A percentile compares a stretch with the other conserved stretches of the same genome.
phyloP scores from a whole-genome alignment of 2,329 filamentous ascomycete species.

The Leptographium radiaticola region DNA sequence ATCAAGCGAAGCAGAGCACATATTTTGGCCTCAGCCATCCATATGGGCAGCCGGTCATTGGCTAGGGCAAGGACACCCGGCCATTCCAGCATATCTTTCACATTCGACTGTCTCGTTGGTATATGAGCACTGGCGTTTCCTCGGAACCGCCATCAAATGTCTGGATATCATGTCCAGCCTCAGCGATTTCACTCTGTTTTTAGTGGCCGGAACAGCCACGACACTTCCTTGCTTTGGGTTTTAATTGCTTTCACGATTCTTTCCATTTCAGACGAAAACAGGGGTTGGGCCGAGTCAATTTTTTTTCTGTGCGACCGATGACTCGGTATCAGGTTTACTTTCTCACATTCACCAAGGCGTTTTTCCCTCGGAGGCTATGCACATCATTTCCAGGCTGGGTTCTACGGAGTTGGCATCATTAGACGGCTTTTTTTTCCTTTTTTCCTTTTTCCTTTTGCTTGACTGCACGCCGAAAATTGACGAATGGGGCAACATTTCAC shows the following conservation, averaged over 20 bases:
- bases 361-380: constrained; percentile 8
- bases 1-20: constrained; percentile 27
- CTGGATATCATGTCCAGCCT: too few relatives aligned
- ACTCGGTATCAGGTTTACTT: not conserved
- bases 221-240: not conserved
- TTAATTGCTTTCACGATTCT: not conserved
- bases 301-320: not conserved
- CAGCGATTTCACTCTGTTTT: too few relatives aligned
- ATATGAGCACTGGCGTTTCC: too few relatives aligned
- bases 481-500: constrained; percentile 4
- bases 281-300: not conserved
- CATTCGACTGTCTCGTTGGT: too few relatives aligned
- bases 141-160: too few relatives aligned
- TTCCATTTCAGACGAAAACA: not conserved
- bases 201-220: not conserved
- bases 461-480: constrained; percentile 3
- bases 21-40: constrained; percentile 33
- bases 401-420: not conserved
- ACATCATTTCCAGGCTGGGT: not conserved
- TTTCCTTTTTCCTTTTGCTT: not conserved
- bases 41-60: constrained; percentile 43
- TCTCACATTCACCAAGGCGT: constrained; percentile 15
- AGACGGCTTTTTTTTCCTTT: not conserved
- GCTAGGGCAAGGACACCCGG: constrained; percentile 18
- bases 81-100: too few relatives aligned